These are phyloP conservation scores for Trifolium repens DNA, from an alignment of 306 rosid genomes.

Conservation along the genomic window DNA sequence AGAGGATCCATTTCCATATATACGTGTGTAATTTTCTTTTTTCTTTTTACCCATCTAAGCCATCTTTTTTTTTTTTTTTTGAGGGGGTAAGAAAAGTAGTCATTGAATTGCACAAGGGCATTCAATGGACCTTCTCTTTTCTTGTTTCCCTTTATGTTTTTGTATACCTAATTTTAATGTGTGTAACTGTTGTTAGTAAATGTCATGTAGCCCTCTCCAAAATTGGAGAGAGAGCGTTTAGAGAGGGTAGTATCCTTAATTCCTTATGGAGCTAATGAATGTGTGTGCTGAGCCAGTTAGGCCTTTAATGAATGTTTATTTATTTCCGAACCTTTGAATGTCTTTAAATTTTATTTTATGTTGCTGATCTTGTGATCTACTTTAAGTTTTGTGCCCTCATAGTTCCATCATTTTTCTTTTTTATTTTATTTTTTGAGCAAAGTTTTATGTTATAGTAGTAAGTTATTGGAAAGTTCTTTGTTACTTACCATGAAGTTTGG, in stretches of 20 bases:
- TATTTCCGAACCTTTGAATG: constrained; percentile 31
- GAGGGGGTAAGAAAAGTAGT: constrained; percentile 41
- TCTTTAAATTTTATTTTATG: constrained; percentile 5
- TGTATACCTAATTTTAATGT: constrained; percentile 29
- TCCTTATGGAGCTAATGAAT: constrained; percentile 11
- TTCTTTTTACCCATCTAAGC: constrained; percentile 1
- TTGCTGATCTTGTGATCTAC: too few relatives aligned
- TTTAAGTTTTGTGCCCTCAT: too few relatives aligned
- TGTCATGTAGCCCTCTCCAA: constrained; percentile 79
- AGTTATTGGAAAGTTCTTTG: too few relatives aligned
- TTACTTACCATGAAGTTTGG: too few relatives aligned
- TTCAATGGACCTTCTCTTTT: constrained; percentile 50
- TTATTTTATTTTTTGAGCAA: too few relatives aligned
- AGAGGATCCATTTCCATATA: background rate
- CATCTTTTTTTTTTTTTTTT: background rate
- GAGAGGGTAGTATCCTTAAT: constrained; percentile 23
- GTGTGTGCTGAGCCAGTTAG: constrained; percentile 40
- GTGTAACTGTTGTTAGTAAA: constrained; percentile 38
- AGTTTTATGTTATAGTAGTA: too few relatives aligned
- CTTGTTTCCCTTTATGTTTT: constrained; percentile 15
- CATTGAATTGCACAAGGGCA: constrained; percentile 58
- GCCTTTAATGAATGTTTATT: constrained; percentile 41
- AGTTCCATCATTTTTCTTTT: too few relatives aligned
- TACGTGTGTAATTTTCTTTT: constrained; percentile 17
- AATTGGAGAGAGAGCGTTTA: constrained; percentile 84